Base-by-base conservation (phyloP, 805 yeast species). In the Brettanomyces naardenensis region DNA sequence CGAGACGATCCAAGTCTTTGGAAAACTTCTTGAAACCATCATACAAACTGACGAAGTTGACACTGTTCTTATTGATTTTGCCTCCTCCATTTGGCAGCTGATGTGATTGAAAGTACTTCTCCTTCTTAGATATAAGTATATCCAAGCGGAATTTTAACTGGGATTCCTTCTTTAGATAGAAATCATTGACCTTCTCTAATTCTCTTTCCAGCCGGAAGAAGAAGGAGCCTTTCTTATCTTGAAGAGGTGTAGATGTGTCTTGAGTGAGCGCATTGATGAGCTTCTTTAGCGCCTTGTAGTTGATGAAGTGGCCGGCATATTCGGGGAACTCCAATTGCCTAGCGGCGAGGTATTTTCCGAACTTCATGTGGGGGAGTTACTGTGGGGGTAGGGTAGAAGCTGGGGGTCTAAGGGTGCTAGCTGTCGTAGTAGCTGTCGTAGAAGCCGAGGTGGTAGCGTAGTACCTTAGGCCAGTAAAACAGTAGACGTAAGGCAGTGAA, bases 251-350 rank as follows among this genome's bases (percentile, higher is more conserved):
- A 31, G 45, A 34, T n/a, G 33, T 36, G 66, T 59, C 48, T n/a
- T 40, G 42, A 6, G 42, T 44, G 33, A 90, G 65, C 34, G 82
- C 80, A 60, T 90, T 90, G 54, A 90, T 90, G 47, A 89, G 72
- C 69, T 90, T 92, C 60, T 90, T 90, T 41, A 90, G 66, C 3
- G 90, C 92, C 65, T 92, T 92, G 63, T 92, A 92, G 64, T 92
- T 88, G 55, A 92, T 90, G 65, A 90, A 92, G 56, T 86, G 82
- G 28, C 90, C 88, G 35, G 94, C 78, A 59, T 92, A 92, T 60
- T 92, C 98, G 9, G 97, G 97, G 42, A 90, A 68, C 59, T 90
- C 97, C 48, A 92, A 69, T 62, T 88, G 96, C 56, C 97, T 77
- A 31, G 94, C 83, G 46, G 95, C 97, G 56, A 92, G 69, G 55